Conservation (phyloP, 495 filamentous ascomycete genomes). For the Lasiosphaeria hispida region DNA sequence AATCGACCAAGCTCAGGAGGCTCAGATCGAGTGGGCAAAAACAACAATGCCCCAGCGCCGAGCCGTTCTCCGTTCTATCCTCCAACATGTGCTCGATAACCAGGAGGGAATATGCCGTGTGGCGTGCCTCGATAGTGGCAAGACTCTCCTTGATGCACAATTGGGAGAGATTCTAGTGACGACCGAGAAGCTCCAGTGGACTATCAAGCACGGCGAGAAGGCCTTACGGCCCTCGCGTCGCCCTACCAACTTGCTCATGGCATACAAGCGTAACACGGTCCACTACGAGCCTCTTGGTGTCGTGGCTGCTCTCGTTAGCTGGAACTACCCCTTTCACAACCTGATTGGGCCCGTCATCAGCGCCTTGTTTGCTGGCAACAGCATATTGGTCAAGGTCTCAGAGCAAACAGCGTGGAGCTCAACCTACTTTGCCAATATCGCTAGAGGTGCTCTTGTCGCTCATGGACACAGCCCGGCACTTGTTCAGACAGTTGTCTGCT, state of each 20-base stretch:
- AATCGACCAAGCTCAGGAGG: slow-evolving; percentile 66
- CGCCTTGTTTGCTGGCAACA: slow-evolving; percentile 89
- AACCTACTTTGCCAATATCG: slow-evolving; percentile 73
- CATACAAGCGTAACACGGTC: slow-evolving; percentile 92
- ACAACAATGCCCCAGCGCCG: slow-evolving; percentile 77
- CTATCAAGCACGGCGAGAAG: slow-evolving; percentile 84
- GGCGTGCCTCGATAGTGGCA: slow-evolving; percentile 94
- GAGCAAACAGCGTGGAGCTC: slow-evolving; percentile 93
- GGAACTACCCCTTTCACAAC: slow-evolving; percentile 98
- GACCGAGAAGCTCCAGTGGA: slow-evolving; percentile 91
- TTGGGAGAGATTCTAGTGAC: slow-evolving; percentile 95
- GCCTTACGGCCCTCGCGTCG: slow-evolving; percentile 69
- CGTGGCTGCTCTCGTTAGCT: slow-evolving; percentile 87
- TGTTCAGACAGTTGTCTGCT: slow-evolving; percentile 81
- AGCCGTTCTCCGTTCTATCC: slow-evolving; percentile 75
- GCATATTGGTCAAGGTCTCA: slow-evolving; percentile 84
- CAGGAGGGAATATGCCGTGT: slow-evolving; percentile 82
- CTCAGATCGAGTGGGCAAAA: slow-evolving; percentile 76
- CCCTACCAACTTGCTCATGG: slow-evolving; percentile 84
- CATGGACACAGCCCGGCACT: slow-evolving; percentile 83
- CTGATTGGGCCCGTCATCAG: slow-evolving; percentile 87
- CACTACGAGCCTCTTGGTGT: slow-evolving; percentile 90
- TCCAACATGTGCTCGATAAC: slow-evolving; percentile 83
- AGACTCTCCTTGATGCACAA: slow-evolving; percentile 89
- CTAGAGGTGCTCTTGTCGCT: slow-evolving; percentile 70